Percentiles rank a stretch among this genome's conserved stretches.
Evolutionary conservation across 2,329 filamentous ascomycete species (phyloP).

Genomic region (Exophiala aquamarina): DNA sequence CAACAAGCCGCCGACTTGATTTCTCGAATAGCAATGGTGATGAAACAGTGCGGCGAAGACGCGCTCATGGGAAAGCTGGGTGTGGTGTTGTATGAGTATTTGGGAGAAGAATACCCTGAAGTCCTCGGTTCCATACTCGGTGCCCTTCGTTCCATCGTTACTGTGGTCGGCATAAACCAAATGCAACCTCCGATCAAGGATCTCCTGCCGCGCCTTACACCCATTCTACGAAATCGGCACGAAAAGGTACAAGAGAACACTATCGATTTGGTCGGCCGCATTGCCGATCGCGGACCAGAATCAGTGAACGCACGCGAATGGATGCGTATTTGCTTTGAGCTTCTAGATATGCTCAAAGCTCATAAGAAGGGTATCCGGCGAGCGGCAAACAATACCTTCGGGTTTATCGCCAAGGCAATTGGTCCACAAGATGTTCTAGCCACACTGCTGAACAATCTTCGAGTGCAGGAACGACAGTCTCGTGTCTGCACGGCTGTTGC

Average conservation of each 20-base stretch:
- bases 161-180: constrained; percentile 93
- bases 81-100: constrained; percentile 92
- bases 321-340: constrained; percentile 99
- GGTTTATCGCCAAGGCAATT: constrained; percentile 98
- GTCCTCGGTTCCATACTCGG: constrained; percentile 95
- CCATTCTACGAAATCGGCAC: constrained; percentile 97
- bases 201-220: constrained; percentile 87
- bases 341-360: constrained; percentile 98
- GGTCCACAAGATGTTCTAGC: constrained; percentile 96
- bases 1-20: constrained; percentile 97
- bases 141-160: constrained; percentile 92
- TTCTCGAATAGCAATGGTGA: constrained; percentile 94
- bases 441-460: constrained; percentile 91
- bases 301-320: constrained; percentile 96
- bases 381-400: constrained; percentile 98
- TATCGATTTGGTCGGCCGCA: constrained; percentile 95
- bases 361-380: constrained; percentile 99
- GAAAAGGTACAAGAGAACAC: constrained; percentile 99
- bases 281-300: constrained; percentile 93
- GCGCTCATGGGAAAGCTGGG: constrained; percentile 93
- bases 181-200: constrained; percentile 99
- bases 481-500: constrained; percentile 98
- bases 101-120: constrained; percentile 97
- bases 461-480: constrained; percentile 95
- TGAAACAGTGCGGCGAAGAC: constrained; percentile 98